phyloP scores from a whole-genome alignment of 148 eudicot species.

The Mesembryanthemum crystallinum region DNA sequence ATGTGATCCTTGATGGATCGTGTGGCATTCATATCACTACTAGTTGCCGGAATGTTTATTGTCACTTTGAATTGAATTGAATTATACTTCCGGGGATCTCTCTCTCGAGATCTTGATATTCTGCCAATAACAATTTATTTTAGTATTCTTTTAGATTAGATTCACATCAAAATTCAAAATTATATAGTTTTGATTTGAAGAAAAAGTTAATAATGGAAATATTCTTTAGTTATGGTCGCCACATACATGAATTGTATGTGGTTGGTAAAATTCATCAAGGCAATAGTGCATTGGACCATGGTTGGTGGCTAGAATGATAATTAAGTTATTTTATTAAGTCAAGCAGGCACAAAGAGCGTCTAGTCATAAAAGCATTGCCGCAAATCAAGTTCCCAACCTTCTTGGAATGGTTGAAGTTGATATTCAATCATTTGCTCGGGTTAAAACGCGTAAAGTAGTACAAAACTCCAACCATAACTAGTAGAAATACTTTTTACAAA shows the following conservation, averaged over 20 bases:
- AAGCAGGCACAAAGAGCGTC: too few species aligned
- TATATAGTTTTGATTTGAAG: not conserved
- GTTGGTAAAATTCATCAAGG: not conserved
- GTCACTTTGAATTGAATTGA: not conserved
- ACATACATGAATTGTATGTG: slow-evolving; percentile 2
- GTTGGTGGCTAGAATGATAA: not conserved
- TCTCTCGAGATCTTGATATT: not conserved
- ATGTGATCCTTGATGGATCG: slow-evolving; percentile 1
- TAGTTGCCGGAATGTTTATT: slow-evolving; percentile 4
- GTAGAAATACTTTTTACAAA: too few species aligned
- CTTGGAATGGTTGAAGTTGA: too few species aligned
- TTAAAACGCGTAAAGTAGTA: too few species aligned
- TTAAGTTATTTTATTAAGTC: too few species aligned
- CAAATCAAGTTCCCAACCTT: too few species aligned
- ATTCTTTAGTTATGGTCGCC: not conserved
- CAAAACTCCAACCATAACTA: too few species aligned
- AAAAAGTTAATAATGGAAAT: not conserved
- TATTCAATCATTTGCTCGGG: too few species aligned
- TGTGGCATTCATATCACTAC: not conserved
- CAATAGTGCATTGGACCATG: not conserved
- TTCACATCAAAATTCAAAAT: too few species aligned
- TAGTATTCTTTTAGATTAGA: too few species aligned
- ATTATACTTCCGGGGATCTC: not conserved
- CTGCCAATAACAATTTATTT: too few species aligned
- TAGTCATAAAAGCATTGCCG: too few species aligned